These are phyloP conservation scores for Lachnellula hyalina DNA, from an alignment of 2,329 filamentous ascomycete genomes.

Conservation along the genomic window DNA sequence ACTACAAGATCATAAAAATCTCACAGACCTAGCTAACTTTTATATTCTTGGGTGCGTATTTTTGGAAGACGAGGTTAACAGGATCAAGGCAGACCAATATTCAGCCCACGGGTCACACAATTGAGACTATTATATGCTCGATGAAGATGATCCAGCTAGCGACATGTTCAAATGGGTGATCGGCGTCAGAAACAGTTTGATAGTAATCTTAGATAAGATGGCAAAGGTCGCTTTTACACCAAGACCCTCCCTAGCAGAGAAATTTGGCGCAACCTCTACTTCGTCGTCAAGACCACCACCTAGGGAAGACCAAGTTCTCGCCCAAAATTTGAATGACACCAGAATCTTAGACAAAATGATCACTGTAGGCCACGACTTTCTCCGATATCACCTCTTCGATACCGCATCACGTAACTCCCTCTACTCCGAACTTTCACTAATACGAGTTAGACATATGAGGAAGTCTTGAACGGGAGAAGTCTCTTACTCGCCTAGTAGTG, in stretches of 20 bases:
- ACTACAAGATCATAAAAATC: too few relatives aligned
- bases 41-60: neutral
- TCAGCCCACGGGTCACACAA: neutral
- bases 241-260: neutral
- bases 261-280: neutral
- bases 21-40: neutral
- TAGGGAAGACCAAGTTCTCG: neutral
- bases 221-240: neutral
- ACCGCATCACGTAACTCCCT: too few relatives aligned
- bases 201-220: neutral
- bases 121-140: neutral
- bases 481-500: slow-evolving; percentile 1
- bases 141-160: neutral
- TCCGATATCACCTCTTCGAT: neutral
- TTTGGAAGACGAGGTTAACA: neutral
- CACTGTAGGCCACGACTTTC: neutral
- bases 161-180: neutral
- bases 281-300: neutral
- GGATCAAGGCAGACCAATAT: neutral
- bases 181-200: too few relatives aligned
- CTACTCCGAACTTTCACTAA: neutral
- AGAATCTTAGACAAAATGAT: neutral
- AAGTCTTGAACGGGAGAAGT: neutral
- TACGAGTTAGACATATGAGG: neutral
- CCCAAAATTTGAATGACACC: neutral